Evolutionary conservation across 495 filamentous ascomycete genomes (phyloP).

Genomic region (Aspergillus affinis): DNA sequence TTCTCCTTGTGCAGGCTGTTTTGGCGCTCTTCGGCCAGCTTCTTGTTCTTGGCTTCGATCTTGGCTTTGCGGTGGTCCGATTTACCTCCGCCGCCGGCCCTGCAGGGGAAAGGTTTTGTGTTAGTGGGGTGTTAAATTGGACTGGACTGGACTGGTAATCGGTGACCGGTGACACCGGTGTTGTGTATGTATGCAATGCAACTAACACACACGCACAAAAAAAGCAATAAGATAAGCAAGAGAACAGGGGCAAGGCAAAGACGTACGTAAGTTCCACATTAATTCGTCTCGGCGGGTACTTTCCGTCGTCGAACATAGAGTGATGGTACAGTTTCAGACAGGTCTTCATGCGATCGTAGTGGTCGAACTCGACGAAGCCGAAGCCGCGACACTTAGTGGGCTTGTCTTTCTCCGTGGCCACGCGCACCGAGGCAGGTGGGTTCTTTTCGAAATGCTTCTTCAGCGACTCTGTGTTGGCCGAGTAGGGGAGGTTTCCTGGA

Average conservation of each 20-base stretch:
- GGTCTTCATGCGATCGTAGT: conserved; percentile 90
- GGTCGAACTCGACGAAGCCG: conserved; percentile 90
- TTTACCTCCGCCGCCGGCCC: conserved; percentile 80
- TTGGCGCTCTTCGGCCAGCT: conserved; percentile 79
- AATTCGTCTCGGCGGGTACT: conserved; percentile 63
- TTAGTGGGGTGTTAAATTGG: conserved; percentile 11
- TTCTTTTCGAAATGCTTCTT: conserved; percentile 75
- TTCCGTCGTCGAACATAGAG: conserved; percentile 72
- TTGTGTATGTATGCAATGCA: not conserved
- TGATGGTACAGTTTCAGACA: conserved; percentile 89
- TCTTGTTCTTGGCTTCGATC: conserved; percentile 82
- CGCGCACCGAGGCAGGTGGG: conserved; percentile 68
- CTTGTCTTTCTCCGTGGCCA: conserved; percentile 68
- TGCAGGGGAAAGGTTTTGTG: conserved; percentile 12
- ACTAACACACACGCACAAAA: not conserved
- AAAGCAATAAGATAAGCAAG: not conserved
- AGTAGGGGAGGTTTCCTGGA: conserved; percentile 83
- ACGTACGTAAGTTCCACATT: conserved; percentile 90
- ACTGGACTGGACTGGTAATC: not conserved
- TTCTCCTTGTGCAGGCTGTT: conserved; percentile 51
- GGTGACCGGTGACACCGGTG: not conserved
- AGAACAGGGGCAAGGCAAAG: not conserved
- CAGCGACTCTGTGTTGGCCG: conserved; percentile 66
- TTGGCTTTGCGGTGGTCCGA: conserved; percentile 67
- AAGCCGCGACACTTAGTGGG: conserved; percentile 75